Percentiles rank a stretch among this genome's conserved stretches.
Conservation (phyloP, 2,329 filamentous ascomycete species). For the Biscogniauxia marginata region DNA sequence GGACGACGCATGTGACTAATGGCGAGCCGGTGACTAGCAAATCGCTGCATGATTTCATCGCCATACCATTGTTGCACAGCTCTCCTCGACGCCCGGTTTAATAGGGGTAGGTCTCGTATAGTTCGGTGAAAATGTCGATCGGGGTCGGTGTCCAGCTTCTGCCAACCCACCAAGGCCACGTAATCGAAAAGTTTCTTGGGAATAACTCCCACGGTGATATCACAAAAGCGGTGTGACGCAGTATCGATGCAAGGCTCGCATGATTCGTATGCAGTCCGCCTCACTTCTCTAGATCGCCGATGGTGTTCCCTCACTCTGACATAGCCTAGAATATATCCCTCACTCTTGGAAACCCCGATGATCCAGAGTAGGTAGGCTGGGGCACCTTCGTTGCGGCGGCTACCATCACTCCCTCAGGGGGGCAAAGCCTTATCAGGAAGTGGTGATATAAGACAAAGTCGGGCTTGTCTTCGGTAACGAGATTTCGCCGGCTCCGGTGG, state of each 20-base stretch:
- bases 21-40: too few relatives aligned
- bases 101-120: too few relatives aligned
- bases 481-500: not conserved
- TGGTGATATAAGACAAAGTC: not conserved
- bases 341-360: too few relatives aligned
- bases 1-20: too few relatives aligned
- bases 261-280: not conserved
- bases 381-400: too few relatives aligned
- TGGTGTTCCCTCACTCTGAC: not conserved
- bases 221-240: not conserved
- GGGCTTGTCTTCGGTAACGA: not conserved
- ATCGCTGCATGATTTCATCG: too few relatives aligned
- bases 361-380: too few relatives aligned
- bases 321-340: not conserved
- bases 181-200: not conserved
- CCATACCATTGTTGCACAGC: too few relatives aligned
- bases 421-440: too few relatives aligned
- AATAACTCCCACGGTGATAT: not conserved
- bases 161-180: not conserved
- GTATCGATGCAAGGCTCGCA: not conserved
- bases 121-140: too few relatives aligned
- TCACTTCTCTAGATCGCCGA: not conserved
- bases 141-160: not conserved
- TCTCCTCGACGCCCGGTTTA: too few relatives aligned
- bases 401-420: too few relatives aligned